Evolutionary conservation across 1,284 basidiomycete species (phyloP), one percentile per base, ranked within the genome.

Genomic region (Ceratobasidium sp.): DNA sequence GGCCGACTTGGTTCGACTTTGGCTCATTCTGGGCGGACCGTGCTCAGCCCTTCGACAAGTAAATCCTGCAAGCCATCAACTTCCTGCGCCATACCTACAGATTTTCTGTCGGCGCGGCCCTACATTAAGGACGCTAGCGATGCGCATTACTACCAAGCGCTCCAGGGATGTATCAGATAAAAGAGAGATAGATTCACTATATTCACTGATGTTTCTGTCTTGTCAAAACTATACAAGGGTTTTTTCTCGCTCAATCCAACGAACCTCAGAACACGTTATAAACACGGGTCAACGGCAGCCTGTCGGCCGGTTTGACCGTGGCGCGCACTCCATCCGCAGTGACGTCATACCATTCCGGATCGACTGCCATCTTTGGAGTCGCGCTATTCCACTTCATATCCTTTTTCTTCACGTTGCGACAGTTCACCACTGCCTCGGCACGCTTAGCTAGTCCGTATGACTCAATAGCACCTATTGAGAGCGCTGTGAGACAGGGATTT

Each of bases 321-420:
- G 88, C 89, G 75, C 93, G 83, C 24, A 87, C 89, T 0, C 92
- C 95, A 82, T 98, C 93, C 6, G 94, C 95, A 14, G 84, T 84
- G 7, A 98, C 96, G 76, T 93, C 91, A 82, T 97, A 98, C 72
- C 87, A 94, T 85, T 99, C 97, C 0, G 98, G 94, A 82, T 99
- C 95, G 56, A 99, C 97, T 15, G 78, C 85, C 89, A 99, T 94
- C 81, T 86, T 87, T 1, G 97, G 98, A 77, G 90, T 90, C 66
- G 87, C 83, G 75, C 90, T 86, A 82, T 99, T 99, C 88, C 91
- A 93, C 84, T 98, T 99, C 95, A 99, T 97, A 81, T 97, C 91
- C 79, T 88, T 88, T 86, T 99, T 99, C 36, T 83, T 87, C 59
- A 99, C 86, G 1, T 82, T 84, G 41, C 96, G 87, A 80, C 97